Base-by-base conservation (phyloP, 2,329 filamentous ascomycete species). In the Incumbomyces delicatus region DNA sequence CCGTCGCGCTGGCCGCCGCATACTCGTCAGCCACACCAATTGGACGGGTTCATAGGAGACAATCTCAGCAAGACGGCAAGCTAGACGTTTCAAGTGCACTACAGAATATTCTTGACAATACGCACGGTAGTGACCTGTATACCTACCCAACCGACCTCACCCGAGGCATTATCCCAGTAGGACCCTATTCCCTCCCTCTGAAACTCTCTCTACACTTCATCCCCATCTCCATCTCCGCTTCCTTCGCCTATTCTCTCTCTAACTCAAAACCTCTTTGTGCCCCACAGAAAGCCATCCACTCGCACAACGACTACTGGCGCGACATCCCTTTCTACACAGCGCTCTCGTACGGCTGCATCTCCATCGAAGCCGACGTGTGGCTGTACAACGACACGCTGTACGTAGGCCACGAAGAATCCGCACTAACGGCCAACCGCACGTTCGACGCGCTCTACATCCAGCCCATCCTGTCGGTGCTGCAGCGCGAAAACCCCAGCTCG, bases 401-500 rank as follows among this genome's bases (percentile, higher is more conserved):
- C 41, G 65, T 71, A 5, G 67, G 67, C 20, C 68, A 72, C 50
- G 61, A 61, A 41, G 57, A 54, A 22, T 59, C 60, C 5, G 57
- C 64, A 1, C 51, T 69, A 27, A 67, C 62, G 2, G 40, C 50
- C 3, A 61, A 63, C 18, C 62, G 63, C 13, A 70, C 67, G 1
- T 61, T 72, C 42, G 57, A 42, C 54, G 67, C 41, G 65, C 69
- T 57, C 49, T 71, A 54, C 58, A 66, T 49, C 65, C 66, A 22
- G 27, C 78, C 78, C 2, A 75, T 82, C 45, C 62, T 79, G 22
- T 65, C 70, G 47, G 75, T 77, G 0, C 62, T 82, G 6, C 62
- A 68, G 30, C 69, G 70, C 13, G 72, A 78, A 55, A 82, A 79
- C 55, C 74, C 75, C n/a, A 61, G 62, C 6, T 71, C 68, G 14